Conservation (phyloP, 768 basidiomycete species). For the Tulasnella calospora region DNA sequence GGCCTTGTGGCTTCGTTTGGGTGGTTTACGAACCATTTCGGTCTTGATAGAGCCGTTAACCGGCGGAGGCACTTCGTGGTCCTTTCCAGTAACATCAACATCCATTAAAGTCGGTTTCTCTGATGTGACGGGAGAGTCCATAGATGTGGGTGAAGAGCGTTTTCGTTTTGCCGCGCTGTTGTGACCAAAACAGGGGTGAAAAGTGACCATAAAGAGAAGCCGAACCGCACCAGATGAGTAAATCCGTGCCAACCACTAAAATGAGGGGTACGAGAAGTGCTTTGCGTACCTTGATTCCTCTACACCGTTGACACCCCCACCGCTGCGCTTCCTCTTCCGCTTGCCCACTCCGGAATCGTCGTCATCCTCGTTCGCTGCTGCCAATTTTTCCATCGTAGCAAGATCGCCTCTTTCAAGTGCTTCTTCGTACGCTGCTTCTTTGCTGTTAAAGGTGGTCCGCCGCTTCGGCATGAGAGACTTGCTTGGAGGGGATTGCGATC, state of each 20-base stretch:
- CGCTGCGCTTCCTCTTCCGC: slow-evolving; percentile 63
- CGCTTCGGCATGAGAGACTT: slow-evolving; percentile 53
- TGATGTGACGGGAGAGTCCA: slow-evolving; percentile 6
- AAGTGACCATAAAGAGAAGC: neutral
- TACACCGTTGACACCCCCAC: slow-evolving; percentile 35
- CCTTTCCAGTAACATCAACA: slow-evolving; percentile 5
- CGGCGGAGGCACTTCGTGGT: slow-evolving; percentile 10
- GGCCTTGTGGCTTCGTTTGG: slow-evolving; percentile 9
- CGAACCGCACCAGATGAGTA: neutral
- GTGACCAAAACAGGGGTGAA: neutral
- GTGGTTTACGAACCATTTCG: neutral
- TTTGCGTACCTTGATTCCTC: slow-evolving; percentile 15
- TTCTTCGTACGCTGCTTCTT: slow-evolving; percentile 58
- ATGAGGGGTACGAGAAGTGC: neutral
- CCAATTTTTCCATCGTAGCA: slow-evolving; percentile 27
- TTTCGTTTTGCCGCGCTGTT: slow-evolving; percentile 18
- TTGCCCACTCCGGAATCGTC: slow-evolving; percentile 37
- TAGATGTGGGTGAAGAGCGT: slow-evolving; percentile 27
- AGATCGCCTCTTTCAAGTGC: slow-evolving; percentile 39
- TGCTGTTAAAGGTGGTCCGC: slow-evolving; percentile 95
- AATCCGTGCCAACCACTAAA: neutral
- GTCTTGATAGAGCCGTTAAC: slow-evolving; percentile 10
- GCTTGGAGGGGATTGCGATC: slow-evolving; percentile 64
- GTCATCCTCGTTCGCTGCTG: slow-evolving; percentile 43
- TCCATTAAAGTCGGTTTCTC: slow-evolving; percentile 18